These are phyloP conservation scores for Cinnamomum micranthum DNA, from an alignment of 164 flowering plant genomes.

Conservation along the genomic window DNA sequence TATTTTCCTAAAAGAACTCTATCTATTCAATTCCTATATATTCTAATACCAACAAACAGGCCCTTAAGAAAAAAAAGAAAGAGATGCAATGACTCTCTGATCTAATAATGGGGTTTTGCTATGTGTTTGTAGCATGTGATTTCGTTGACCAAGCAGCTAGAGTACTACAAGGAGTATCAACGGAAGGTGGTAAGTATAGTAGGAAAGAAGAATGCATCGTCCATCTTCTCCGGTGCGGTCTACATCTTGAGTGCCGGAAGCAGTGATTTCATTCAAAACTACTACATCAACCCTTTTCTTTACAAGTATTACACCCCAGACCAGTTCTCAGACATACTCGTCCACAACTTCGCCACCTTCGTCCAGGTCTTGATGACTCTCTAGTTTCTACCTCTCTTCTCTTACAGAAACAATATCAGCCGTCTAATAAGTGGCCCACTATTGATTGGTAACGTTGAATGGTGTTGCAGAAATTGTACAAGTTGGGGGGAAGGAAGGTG, in stretches of 20 bases:
- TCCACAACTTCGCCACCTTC: conserved; percentile 49
- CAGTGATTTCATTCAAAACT: conserved; percentile 72
- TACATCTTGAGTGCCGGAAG: conserved; percentile 80
- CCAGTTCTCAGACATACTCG: conserved; percentile 63
- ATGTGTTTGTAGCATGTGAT: conserved; percentile 45
- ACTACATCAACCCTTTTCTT: conserved; percentile 48
- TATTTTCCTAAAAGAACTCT: no score
- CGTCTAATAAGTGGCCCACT: not conserved
- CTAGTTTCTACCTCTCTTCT: not conserved
- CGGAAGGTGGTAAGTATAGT: conserved; percentile 40
- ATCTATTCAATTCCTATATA: no score
- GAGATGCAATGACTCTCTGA: no score
- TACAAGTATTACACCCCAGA: conserved; percentile 41
- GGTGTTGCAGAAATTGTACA: conserved; percentile 53
- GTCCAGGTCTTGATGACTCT: conserved; percentile 43
- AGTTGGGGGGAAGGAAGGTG: conserved; percentile 67
- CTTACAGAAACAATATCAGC: not conserved
- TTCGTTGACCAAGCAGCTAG: conserved; percentile 60
- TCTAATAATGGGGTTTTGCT: not conserved
- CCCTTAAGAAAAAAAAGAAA: no score
- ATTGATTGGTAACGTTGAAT: not conserved
- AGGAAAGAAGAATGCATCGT: conserved; percentile 49
- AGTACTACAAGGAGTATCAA: conserved; percentile 71
- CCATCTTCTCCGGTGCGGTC: conserved; percentile 53
- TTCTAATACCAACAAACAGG: no score